Percentiles rank a stretch among this genome's conserved stretches.
Conservation (phyloP, 139 green algal genomes). For the Micromonas commoda region DNA sequence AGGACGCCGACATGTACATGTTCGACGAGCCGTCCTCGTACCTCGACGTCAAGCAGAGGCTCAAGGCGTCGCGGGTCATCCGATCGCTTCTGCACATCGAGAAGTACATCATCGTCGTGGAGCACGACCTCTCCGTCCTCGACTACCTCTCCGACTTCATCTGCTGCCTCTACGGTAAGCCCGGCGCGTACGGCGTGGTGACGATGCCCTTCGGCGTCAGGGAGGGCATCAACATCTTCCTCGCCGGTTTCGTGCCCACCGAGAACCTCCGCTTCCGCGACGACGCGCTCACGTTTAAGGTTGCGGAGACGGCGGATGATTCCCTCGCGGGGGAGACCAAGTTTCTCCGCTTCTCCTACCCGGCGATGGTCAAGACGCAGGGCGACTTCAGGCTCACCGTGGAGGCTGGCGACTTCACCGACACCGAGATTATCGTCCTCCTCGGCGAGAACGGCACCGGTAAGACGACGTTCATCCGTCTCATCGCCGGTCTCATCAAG, state of each 20-base stretch:
- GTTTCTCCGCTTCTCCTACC: constrained; percentile 86
- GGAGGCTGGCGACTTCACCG: constrained; percentile 77
- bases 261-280: constrained; percentile 98
- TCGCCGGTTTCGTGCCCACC: constrained; percentile 93
- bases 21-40: constrained; percentile 97
- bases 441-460: constrained; percentile 97
- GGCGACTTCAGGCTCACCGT: constrained; percentile 56
- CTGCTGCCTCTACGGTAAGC: constrained; percentile 98
- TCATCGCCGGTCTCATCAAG: constrained; percentile 81
- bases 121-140: constrained; percentile 95
- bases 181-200: constrained; percentile 93
- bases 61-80: constrained; percentile 63
- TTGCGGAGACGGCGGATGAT: constrained; percentile 40
- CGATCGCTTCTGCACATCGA: constrained; percentile 39
- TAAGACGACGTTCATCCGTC: constrained; percentile 99
- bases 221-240: constrained; percentile 88
- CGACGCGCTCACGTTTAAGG: constrained; percentile 94
- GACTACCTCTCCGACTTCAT: constrained; percentile 99
- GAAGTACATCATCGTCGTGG: constrained; percentile 94
- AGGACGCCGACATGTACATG: constrained; percentile 96
- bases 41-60: constrained; percentile 91
- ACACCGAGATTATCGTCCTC: constrained; percentile 83
- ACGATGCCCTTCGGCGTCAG: constrained; percentile 88
- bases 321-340: constrained; percentile 65
- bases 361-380: constrained; percentile 82